Evolutionary conservation across 2,329 filamentous ascomycete genomes (phyloP).

Genomic region (Pyrenophora graminea): DNA sequence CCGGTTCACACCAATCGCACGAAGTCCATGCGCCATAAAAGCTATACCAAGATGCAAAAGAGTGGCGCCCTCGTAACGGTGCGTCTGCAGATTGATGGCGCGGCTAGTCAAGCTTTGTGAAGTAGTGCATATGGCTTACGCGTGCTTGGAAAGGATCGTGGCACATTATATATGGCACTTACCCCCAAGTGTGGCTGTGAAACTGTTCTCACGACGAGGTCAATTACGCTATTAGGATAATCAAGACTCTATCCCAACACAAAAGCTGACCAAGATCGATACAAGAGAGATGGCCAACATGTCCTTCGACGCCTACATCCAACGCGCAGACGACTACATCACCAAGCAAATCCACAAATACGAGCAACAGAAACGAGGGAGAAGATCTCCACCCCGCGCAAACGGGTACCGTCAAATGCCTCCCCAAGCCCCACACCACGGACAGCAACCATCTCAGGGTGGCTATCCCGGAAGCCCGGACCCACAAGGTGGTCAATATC

Average conservation of each 20-base stretch:
- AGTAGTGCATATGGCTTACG: slow-evolving; percentile 11
- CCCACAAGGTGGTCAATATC: slow-evolving; percentile 15
- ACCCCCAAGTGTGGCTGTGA: slow-evolving; percentile 11
- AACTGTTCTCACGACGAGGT: slow-evolving; percentile 1
- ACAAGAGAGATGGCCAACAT: slow-evolving; percentile 3
- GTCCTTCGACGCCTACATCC: slow-evolving; percentile 20
- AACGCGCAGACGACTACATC: slow-evolving; percentile 23
- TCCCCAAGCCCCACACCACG: slow-evolving; percentile 1
- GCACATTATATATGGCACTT: slow-evolving; percentile 10
- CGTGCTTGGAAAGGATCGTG: slow-evolving; percentile 10
- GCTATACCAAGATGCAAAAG: slow-evolving; percentile 1
- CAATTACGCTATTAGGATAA: neutral
- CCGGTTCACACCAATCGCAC: slow-evolving; percentile 9
- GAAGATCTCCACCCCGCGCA: slow-evolving; percentile 10
- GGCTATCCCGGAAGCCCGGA: slow-evolving; percentile 7
- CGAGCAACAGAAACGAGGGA: slow-evolving; percentile 19
- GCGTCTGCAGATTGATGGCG: slow-evolving; percentile 14
- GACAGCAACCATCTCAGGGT: slow-evolving; percentile 3
- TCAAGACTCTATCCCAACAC: neutral
- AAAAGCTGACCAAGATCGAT: neutral
- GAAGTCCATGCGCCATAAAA: slow-evolving; percentile 9
- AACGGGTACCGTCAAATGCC: slow-evolving; percentile 14
- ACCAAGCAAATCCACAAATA: slow-evolving; percentile 24
- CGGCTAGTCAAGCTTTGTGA: slow-evolving; percentile 16
- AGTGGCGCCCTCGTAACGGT: slow-evolving; percentile 9